phyloP scores from a whole-genome alignment of 768 basidiomycete species.

The Panus rudis region DNA sequence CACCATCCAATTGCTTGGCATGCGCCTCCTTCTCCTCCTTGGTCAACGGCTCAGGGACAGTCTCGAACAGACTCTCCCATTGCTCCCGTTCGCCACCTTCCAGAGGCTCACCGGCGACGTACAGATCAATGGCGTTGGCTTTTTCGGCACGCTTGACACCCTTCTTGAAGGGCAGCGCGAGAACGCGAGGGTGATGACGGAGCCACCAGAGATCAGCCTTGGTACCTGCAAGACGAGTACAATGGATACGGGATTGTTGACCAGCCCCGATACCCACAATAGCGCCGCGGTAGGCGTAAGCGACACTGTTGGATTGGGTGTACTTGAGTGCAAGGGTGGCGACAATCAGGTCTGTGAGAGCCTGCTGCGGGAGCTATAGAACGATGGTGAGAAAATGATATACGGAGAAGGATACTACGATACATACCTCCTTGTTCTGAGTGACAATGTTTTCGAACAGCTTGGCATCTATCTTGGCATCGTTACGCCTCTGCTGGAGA shows the following conservation, averaged over 20 bases:
- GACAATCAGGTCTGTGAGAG: slow-evolving; percentile 87
- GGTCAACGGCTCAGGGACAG: slow-evolving; percentile 54
- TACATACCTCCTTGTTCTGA: slow-evolving; percentile 68
- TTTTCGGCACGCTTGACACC: slow-evolving; percentile 97
- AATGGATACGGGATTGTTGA: slow-evolving; percentile 98
- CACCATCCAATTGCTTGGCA: slow-evolving; percentile 67
- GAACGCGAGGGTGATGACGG: slow-evolving; percentile 91
- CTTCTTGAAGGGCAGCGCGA: slow-evolving; percentile 91
- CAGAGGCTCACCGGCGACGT: slow-evolving; percentile 82
- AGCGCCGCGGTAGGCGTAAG: slow-evolving; percentile 87
- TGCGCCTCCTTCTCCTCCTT: slow-evolving; percentile 70
- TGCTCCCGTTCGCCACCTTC: slow-evolving; percentile 85
- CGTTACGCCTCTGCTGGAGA: slow-evolving; percentile 86
- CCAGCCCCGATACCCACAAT: slow-evolving; percentile 96
- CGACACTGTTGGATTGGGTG: slow-evolving; percentile 98
- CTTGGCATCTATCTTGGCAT: slow-evolving; percentile 73
- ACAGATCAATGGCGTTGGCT: slow-evolving; percentile 96
- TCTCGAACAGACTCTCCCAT: slow-evolving; percentile 88
- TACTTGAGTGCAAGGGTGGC: slow-evolving; percentile 97
- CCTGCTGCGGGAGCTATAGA: slow-evolving; percentile 66
- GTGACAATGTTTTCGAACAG: slow-evolving; percentile 88
- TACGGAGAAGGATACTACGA: neutral
- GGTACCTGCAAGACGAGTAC: slow-evolving; percentile 92
- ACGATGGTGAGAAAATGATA: slow-evolving; percentile 4
- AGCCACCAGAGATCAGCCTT: slow-evolving; percentile 99